Base-by-base conservation (phyloP, 1,284 basidiomycete species). In the Hymenochaete sp. region DNA sequence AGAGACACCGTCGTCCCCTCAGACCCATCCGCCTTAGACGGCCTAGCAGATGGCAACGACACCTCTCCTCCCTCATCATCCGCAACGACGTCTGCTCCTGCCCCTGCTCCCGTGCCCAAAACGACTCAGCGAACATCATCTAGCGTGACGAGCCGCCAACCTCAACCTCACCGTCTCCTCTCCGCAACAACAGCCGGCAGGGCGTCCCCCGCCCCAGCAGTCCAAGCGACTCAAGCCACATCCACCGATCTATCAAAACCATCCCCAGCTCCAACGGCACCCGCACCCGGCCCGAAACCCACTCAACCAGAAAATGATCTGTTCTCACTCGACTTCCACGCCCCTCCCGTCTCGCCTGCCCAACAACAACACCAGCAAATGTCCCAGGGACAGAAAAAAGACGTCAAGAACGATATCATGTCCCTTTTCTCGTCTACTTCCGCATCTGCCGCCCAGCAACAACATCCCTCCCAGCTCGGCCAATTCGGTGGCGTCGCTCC, bases 311-410 rank as follows among this genome's bases (percentile, higher is more conserved):
- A 61, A 21, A 75, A 85, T 52, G 87, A 90, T 51, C 67, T 95
- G 2, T 93, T 93, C 59, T 79, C 83, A 27, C 77, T 93, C 40
- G 90, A 93, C 62, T 93, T 93, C 66, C 79, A 82, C 53, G 68
- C 78, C 0, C 69, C 77, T 0, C 49, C 70, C 10, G 53, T 67
- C 7, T 48, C 68, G 27, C 59, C 3, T 42, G 56, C 4, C 45
- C 59, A 21, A 42, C 60, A 4, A 47, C 62, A 6, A 49, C 67
- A 4, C 55, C 63, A 24, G 19, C 61, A 4, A 48, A 62, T 6
- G 49, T 67, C 4, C 55, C 63, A 24, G 19, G 62, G 62, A 18
- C 68, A 72, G 0, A 73, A 71, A 58, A 83, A 85, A 56, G 81
- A 87, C 56, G 72, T 82, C 46, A 93, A 92, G 57, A 76, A 88